phyloP scores from a whole-genome alignment of 2,329 filamentous ascomycete genomes.

The Colletotrichum tropicicola region DNA sequence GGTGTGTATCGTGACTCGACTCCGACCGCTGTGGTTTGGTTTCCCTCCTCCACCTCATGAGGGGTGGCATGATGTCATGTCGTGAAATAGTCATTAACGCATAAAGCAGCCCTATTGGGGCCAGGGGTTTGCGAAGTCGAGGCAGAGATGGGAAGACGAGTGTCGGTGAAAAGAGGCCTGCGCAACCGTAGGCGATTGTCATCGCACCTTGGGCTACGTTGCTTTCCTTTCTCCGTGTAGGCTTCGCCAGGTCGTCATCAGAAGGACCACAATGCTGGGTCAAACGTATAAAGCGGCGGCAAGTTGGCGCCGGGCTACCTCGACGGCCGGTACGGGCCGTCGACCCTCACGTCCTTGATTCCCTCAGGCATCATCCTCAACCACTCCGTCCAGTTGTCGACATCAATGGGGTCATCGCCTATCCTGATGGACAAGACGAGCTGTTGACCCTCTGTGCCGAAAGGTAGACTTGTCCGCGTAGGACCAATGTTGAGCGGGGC shows the following conservation, averaged over 20 bases:
- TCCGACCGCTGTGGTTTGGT: neutral
- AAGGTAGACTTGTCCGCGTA: conserved; percentile 47
- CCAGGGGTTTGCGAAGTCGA: neutral
- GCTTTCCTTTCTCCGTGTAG: too few relatives aligned
- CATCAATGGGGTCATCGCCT: conserved; percentile 58
- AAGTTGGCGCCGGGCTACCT: conserved; percentile 31
- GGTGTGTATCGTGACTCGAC: neutral
- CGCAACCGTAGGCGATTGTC: too few relatives aligned
- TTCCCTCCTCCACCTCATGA: neutral
- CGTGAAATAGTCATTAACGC: conserved; percentile 6
- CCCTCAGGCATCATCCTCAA: conserved; percentile 66
- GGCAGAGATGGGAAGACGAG: too few relatives aligned
- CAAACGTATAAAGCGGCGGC: conserved; percentile 22
- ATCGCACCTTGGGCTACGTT: too few relatives aligned
- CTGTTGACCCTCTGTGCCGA: conserved; percentile 55
- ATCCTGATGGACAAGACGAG: conserved; percentile 61
- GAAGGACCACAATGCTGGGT: neutral
- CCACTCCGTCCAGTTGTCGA: conserved; percentile 67
- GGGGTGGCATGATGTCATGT: neutral
- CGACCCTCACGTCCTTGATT: conserved; percentile 63
- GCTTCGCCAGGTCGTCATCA: too few relatives aligned
- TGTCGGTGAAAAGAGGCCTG: too few relatives aligned
- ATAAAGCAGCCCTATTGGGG: neutral
- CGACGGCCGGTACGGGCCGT: conserved; percentile 57
- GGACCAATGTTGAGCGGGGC: conserved; percentile 55